These are phyloP conservation scores for Coemansia sp. DNA, from an alignment of 192 early-diverging fungal genomes.

Conservation along the genomic window DNA sequence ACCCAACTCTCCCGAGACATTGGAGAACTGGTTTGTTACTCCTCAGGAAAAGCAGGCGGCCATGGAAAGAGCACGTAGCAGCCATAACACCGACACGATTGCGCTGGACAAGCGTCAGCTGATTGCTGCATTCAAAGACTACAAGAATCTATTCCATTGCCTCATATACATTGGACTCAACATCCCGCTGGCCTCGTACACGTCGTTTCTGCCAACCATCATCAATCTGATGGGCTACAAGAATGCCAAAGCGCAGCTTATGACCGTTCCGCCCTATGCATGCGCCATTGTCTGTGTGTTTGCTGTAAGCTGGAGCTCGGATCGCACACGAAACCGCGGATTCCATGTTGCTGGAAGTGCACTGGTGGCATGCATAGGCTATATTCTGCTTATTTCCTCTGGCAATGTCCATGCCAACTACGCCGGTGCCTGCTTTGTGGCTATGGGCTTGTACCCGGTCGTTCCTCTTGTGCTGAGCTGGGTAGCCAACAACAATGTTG, in stretches of 20 bases:
- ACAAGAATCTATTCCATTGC: slow-evolving; percentile 55
- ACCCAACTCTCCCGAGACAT: slow-evolving; percentile 55
- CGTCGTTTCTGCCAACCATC: slow-evolving; percentile 70
- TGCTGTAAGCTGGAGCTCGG: slow-evolving; percentile 48
- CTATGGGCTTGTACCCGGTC: slow-evolving; percentile 51
- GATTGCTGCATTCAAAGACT: slow-evolving; percentile 47
- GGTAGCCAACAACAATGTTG: slow-evolving; percentile 67
- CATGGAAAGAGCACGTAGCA: slow-evolving; percentile 50
- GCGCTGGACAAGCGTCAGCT: slow-evolving; percentile 50
- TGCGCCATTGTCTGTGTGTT: slow-evolving; percentile 43
- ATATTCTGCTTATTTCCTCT: slow-evolving; percentile 46
- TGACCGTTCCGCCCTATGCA: slow-evolving; percentile 57
- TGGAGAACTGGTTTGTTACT: slow-evolving; percentile 49
- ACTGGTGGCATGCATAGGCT: slow-evolving; percentile 30
- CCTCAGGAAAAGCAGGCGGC: slow-evolving; percentile 56
- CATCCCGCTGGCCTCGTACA: slow-evolving; percentile 63
- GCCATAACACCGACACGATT: slow-evolving; percentile 40
- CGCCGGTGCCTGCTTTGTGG: slow-evolving; percentile 47
- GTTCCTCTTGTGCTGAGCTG: slow-evolving; percentile 64
- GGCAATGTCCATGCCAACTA: slow-evolving; percentile 37
- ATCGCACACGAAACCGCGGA: slow-evolving; percentile 50
- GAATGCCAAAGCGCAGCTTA: slow-evolving; percentile 49
- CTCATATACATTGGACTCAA: slow-evolving; percentile 64
- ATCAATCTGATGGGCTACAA: slow-evolving; percentile 65
- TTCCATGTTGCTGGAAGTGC: slow-evolving; percentile 43